phyloP scores from a whole-genome alignment of 768 basidiomycete species.

The Suillus occidentalis region DNA sequence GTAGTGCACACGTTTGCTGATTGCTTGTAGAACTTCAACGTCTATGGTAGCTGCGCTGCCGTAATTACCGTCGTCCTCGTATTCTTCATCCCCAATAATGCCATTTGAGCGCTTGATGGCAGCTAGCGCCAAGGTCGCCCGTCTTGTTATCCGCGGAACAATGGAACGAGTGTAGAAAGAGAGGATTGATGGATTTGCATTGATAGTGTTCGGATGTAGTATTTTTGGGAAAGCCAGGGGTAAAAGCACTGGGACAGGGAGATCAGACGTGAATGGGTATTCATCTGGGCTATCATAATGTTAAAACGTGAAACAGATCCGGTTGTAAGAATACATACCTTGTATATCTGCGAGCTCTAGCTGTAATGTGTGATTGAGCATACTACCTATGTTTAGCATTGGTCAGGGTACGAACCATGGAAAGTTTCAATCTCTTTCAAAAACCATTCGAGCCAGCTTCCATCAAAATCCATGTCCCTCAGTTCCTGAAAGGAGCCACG shows the following conservation, averaged over 20 bases:
- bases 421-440: constrained; percentile 92
- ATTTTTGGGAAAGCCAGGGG: constrained; percentile 73
- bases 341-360: constrained; percentile 93
- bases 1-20: constrained; percentile 97
- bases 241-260: constrained; percentile 81
- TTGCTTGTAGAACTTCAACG: constrained; percentile 95
- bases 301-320: neutral
- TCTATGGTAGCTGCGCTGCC: constrained; percentile 94
- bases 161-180: constrained; percentile 87
- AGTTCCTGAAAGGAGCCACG: constrained; percentile 79
- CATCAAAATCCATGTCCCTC: constrained; percentile 67
- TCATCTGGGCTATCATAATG: constrained; percentile 82
- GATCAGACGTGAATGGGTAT: constrained; percentile 85
- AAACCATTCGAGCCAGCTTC: constrained; percentile 98
- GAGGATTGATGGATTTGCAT: constrained; percentile 84
- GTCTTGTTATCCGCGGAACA: constrained; percentile 84
- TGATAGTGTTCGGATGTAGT: constrained; percentile 76
- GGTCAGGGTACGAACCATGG: constrained; percentile 69
- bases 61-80: constrained; percentile 96
- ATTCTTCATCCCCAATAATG: constrained; percentile 65
- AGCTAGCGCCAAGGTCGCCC: constrained; percentile 66
- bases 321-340: constrained; percentile 54
- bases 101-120: constrained; percentile 66
- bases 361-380: constrained; percentile 40
- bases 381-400: constrained; percentile 6